Conservation (phyloP, 1,139 yeast species). For the Zygoascus sp. region DNA sequence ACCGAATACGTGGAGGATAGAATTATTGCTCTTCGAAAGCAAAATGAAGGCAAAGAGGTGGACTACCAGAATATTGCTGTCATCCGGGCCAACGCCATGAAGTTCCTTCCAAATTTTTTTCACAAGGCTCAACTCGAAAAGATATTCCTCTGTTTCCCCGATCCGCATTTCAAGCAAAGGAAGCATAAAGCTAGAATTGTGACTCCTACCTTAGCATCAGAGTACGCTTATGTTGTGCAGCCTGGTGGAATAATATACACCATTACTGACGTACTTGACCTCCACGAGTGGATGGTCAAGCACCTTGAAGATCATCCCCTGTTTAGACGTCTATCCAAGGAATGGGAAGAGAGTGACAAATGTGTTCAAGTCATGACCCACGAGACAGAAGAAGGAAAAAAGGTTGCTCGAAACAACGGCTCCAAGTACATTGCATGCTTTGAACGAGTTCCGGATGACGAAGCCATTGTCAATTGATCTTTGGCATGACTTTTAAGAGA, state of each 20-base stretch:
- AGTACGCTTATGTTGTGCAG: slow-evolving; percentile 83
- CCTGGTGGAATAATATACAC: slow-evolving; percentile 91
- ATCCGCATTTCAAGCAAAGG: slow-evolving; percentile 96
- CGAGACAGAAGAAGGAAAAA: slow-evolving; percentile 96
- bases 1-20: slow-evolving; percentile 96
- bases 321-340: slow-evolving; percentile 71
- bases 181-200: slow-evolving; percentile 96
- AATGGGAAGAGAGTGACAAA: slow-evolving; percentile 73
- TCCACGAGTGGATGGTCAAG: slow-evolving; percentile 94
- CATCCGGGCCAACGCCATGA: slow-evolving; percentile 94
- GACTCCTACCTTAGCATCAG: slow-evolving; percentile 81
- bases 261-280: slow-evolving; percentile 90
- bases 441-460: slow-evolving; percentile 42
- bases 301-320: slow-evolving; percentile 89
- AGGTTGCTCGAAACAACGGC: slow-evolving; percentile 87
- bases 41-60: slow-evolving; percentile 34
- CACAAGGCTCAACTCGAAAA: slow-evolving; percentile 66
- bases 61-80: slow-evolving; percentile 80
- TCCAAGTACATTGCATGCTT: slow-evolving; percentile 85
- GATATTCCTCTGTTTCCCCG: slow-evolving; percentile 98
- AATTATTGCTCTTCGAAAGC: slow-evolving; percentile 76
- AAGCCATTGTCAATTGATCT: slow-evolving; percentile 17
- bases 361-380: slow-evolving; percentile 86
- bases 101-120: slow-evolving; percentile 91
- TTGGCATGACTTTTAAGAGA: too few species aligned